These are phyloP conservation scores for Solanum infundibuliforme DNA, from an alignment of 257 asterid species.

Conservation along the genomic window DNA sequence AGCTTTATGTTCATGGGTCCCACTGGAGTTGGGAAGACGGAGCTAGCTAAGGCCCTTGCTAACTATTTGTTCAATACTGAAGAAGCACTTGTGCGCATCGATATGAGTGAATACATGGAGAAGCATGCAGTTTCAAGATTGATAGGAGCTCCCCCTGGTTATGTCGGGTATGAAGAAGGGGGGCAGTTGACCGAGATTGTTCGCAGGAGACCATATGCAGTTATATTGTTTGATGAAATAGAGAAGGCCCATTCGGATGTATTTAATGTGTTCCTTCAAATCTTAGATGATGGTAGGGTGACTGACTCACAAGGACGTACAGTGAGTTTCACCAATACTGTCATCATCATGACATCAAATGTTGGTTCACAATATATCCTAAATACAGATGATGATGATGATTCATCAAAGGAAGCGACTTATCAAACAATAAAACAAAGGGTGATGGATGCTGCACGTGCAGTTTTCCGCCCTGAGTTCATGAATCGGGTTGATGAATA, in stretches of 20 bases:
- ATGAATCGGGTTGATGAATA: constrained; percentile 94
- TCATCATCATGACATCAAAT: constrained; percentile 90
- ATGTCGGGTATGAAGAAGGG: constrained; percentile 92
- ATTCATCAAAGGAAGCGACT: constrained; percentile 40
- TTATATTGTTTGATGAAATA: constrained; percentile 81
- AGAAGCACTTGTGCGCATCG: constrained; percentile 87
- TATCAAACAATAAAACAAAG: constrained; percentile 62
- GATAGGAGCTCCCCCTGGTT: constrained; percentile 96
- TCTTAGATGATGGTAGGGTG: constrained; percentile 90
- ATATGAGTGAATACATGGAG: constrained; percentile 98
- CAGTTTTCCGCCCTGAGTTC: constrained; percentile 84
- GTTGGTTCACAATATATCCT: constrained; percentile 86
- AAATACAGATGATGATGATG: constrained; percentile 46
- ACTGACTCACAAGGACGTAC: constrained; percentile 96
- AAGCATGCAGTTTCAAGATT: constrained; percentile 88
- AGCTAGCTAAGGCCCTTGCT: constrained; percentile 90
- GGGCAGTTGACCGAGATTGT: constrained; percentile 84
- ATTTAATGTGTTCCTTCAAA: constrained; percentile 85
- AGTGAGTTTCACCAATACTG: constrained; percentile 77
- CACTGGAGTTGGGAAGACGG: constrained; percentile 94
- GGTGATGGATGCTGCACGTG: constrained; percentile 85
- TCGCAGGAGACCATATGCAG: constrained; percentile 86
- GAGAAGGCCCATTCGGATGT: constrained; percentile 94
- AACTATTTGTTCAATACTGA: constrained; percentile 85
- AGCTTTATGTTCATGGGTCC: constrained; percentile 99